These are phyloP conservation scores for Cyberlindnera meyerae DNA, from an alignment of 805 yeast genomes.

Conservation along the genomic window DNA sequence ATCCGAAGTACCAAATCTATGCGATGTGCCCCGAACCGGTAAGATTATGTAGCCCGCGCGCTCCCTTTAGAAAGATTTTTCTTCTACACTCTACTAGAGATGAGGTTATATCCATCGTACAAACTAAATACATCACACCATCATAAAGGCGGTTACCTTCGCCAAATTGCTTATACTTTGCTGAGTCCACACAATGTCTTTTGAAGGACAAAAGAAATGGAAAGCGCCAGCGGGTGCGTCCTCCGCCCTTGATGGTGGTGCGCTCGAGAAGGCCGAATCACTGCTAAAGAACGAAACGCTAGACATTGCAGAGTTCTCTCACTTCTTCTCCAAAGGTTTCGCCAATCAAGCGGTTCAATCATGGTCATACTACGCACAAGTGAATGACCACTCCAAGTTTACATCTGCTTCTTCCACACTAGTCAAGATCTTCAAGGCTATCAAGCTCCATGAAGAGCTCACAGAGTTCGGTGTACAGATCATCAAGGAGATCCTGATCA, in stretches of 20 bases:
- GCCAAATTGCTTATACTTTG: too few species aligned
- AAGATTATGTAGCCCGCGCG: not conserved
- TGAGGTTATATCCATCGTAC: too few species aligned
- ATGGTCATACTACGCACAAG: conserved; percentile 44
- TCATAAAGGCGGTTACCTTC: too few species aligned
- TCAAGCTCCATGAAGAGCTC: conserved; percentile 14
- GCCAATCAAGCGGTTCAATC: conserved; percentile 36
- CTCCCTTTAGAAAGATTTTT: not conserved
- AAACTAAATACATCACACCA: too few species aligned
- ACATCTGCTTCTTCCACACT: conserved; percentile 40
- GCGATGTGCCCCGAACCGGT: conserved; percentile 2
- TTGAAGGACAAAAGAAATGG: conserved; percentile 13
- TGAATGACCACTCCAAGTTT: conserved; percentile 48
- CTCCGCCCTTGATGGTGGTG: conserved; percentile 12
- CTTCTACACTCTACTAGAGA: too few species aligned
- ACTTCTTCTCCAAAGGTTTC: conserved; percentile 33
- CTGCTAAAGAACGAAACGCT: conserved; percentile 11
- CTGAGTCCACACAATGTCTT: conserved; percentile 1
- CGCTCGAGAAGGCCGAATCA: conserved; percentile 17
- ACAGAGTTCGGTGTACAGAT: conserved; percentile 32
- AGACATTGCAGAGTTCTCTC: conserved; percentile 20
- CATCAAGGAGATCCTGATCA: conserved; percentile 48
- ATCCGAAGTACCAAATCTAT: not conserved
- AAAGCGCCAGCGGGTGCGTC: conserved; percentile 10
- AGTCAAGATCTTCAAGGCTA: conserved; percentile 30